These are phyloP conservation scores for Lactifluus subvellereus DNA, from an alignment of 768 basidiomycete genomes.

Conservation along the genomic window DNA sequence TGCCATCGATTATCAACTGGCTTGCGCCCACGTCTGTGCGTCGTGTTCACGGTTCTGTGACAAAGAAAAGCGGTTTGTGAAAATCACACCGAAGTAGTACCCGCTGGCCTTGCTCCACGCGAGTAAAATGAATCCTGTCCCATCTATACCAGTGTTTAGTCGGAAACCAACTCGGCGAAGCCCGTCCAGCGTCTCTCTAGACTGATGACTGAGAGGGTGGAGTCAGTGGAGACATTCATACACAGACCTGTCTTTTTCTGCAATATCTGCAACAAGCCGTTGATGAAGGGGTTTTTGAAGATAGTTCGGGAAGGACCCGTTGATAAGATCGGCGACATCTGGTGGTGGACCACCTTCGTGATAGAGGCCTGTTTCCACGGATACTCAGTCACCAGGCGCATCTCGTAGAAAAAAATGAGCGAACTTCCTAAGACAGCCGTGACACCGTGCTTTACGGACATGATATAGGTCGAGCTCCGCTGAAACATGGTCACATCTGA, in stretches of 20 bases:
- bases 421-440: constrained; percentile 15
- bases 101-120: constrained; percentile 47
- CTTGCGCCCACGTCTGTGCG: constrained; percentile 37
- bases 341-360: constrained; percentile 17
- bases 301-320: constrained; percentile 35
- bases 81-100: constrained; percentile 54
- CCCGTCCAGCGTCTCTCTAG: constrained; percentile 47
- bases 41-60: background rate
- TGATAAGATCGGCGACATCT: constrained; percentile 54
- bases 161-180: constrained; percentile 53
- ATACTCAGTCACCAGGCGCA: background rate
- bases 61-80: background rate
- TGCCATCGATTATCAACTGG: constrained; percentile 39
- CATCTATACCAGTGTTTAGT: constrained; percentile 42
- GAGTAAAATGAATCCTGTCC: constrained; percentile 43
- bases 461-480: constrained; percentile 35
- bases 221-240: background rate
- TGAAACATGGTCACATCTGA: constrained; percentile 29
- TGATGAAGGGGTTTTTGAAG: constrained; percentile 29
- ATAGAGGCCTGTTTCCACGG: constrained; percentile 10
- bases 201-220: background rate
- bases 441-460: constrained; percentile 29
- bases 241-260: constrained; percentile 45
- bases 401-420: background rate
- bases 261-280: constrained; percentile 40